Base-by-base conservation (phyloP, 2,329 filamentous ascomycete genomes). In the Exutisphaerella laricina region DNA sequence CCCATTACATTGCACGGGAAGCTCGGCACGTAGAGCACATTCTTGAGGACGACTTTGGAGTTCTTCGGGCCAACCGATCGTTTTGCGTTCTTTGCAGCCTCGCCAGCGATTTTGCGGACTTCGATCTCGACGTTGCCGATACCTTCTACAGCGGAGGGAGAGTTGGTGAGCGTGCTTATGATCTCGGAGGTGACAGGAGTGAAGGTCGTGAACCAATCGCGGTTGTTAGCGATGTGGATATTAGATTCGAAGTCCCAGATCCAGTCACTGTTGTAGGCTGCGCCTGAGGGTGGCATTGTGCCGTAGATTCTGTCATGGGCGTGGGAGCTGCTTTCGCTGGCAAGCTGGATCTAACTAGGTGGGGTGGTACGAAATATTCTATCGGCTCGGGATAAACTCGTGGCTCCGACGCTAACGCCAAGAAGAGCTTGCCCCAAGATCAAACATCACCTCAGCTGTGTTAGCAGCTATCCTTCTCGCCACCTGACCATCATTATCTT, bases 191-290 rank as follows among this genome's bases (percentile, higher is more conserved):
- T 18, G 18, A 40, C 22, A n/a, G 37, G 4, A 2, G 31, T 33
- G 45, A 41, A 41, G 13, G 14, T 38, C 6, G 39, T 42, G 32
- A 55, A 56, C 50, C 50, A 53, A 20, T 50, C 50, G 9, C 50
- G 51, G 30, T 53, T 30, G 29, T 46, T 53, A 28, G 50, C 50
- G 29, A 51, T 33, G 34, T 55, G 51, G 10, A 50, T 40, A 20
- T 56, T 49, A 3, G 45, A 41, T n/a, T 44, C 32, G 43, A 37
- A 40, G n/a, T 43, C 49, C 39, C 41, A 49, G 28, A 54, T 34
- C 49, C 51, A 56, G 34, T 56, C 53, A 21, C 33, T 34, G 30
- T 49, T 32, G 21, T 54, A 56, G 1, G 41, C 45, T 7, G 28
- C 9, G 18, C 47, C 53, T 22, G 22, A 42, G 1, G 53, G 53